phyloP scores from a whole-genome alignment of 2,329 filamentous ascomycete species.

The Fusarium robinianum region DNA sequence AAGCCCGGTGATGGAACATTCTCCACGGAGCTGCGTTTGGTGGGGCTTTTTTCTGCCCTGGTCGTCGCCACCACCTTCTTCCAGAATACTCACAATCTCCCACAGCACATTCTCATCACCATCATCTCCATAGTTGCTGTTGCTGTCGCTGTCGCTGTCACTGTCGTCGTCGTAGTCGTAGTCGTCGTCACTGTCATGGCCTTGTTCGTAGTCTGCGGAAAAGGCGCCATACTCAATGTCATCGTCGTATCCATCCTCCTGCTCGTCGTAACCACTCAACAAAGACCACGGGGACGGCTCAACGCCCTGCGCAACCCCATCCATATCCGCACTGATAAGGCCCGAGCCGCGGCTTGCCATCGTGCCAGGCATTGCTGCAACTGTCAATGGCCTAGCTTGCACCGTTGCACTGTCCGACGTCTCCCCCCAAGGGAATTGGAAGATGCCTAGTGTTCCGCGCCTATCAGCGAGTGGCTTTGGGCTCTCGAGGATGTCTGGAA shows the following conservation, averaged over 20 bases:
- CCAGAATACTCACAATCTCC: slow-evolving; percentile 65
- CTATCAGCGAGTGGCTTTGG: slow-evolving; percentile 63
- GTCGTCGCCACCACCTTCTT: no score
- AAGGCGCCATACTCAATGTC: slow-evolving; percentile 32
- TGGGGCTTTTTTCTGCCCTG: slow-evolving; percentile 54
- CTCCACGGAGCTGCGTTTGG: slow-evolving; percentile 23
- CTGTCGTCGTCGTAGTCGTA: slow-evolving; percentile 51
- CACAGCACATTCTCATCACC: slow-evolving; percentile 67
- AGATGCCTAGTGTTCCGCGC: slow-evolving; percentile 64
- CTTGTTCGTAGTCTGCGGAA: slow-evolving; percentile 29
- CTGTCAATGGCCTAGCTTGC: slow-evolving; percentile 45
- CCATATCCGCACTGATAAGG: slow-evolving; percentile 11
- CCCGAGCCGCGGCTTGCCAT: slow-evolving; percentile 43
- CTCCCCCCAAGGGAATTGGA: slow-evolving; percentile 70
- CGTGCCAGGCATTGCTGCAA: slow-evolving; percentile 56
- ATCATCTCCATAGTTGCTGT: slow-evolving; percentile 53
- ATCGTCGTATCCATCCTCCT: slow-evolving; percentile 51
- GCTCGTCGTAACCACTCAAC: slow-evolving; percentile 65
- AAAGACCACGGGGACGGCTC: slow-evolving; percentile 41
- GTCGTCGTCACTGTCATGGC: slow-evolving; percentile 40
- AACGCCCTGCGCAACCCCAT: slow-evolving; percentile 43
- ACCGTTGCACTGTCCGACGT: slow-evolving; percentile 60
- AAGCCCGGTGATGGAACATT: slow-evolving; percentile 17
- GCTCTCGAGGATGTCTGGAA: slow-evolving; percentile 67
- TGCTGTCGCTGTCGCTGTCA: slow-evolving; percentile 41